Base-by-base conservation (phyloP, 768 basidiomycete genomes). In the Suillus americanus region DNA sequence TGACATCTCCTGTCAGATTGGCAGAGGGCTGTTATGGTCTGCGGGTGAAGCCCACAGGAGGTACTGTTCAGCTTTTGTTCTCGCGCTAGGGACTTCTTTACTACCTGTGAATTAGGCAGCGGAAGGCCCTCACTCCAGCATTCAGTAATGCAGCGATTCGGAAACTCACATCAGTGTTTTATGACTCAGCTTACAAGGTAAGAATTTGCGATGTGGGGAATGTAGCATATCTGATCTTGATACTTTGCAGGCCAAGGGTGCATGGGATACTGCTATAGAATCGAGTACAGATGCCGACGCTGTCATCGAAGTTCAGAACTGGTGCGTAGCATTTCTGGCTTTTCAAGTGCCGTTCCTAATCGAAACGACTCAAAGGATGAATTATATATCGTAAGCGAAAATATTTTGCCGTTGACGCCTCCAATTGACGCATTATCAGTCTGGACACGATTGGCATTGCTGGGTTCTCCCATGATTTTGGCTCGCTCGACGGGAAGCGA, bases 291-390 rank as follows among this genome's bases (percentile, higher is more conserved):
- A 62, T n/a, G 73, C 68, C 3, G 72, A 75, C 28, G 71, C 75
- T 0, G 41, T 79, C 6, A 81, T 85, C 38, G 82, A 86, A 50
- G 83, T 85, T 14, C 81, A 85, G 64, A 73, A 67, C 51, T 85
- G 85, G 82, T 81, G 50, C 7, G 74, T 70, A 9, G 12, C 16
- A 8, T 35, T 53, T 6, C 7, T 2, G 23, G 30, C 10, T 14
- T 38, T 18, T 33, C 37, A 38, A 38, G 37, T 38, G 37, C 13
- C 9, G 14, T 35, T 46, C 12, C 30, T 9, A 13, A 59, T 30
- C 25, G 33, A 16, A 8, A 14, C 0, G 57, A 38, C 3, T 33
- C 16, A 5, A 62, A 78, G 78, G 79, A 84, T 83, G 84, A 83
- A 81, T 66, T 74, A 70, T 63, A 74, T 82, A 25, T 78, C 83